Base-by-base conservation (phyloP, 1,284 basidiomycete genomes). In the Rhodofomes roseus region DNA sequence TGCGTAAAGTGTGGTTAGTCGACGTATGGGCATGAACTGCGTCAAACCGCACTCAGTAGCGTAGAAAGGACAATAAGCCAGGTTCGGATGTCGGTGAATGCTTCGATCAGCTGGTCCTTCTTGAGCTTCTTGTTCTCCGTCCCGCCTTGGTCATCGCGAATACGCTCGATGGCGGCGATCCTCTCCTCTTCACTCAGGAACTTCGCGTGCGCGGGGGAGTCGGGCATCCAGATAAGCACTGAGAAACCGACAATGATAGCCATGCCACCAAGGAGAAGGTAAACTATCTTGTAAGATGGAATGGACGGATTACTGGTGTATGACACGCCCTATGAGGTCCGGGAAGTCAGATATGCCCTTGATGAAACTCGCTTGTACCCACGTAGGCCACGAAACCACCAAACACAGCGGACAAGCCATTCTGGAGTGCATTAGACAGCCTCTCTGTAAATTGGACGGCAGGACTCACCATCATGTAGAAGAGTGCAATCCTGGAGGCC, bases 91-190 rank as follows among this genome's bases (percentile, higher is more conserved):
- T 90, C 88, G 4, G 72, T 71, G 2, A 87, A 55, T 0, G 86
- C 83, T 68, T 89, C 85, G 22, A 79, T 67, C 22, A 84, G 75
- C 67, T 89, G 86, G 5, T 81, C 76, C 64, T 75, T 81, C 75
- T 90, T 89, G 66, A 86, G 73, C 6, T 74, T 78, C 71, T 82
- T 83, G 71, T 86, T 87, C 65, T 82, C 79, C 0, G 83, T 86
- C 0, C 88, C 89, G 36, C 82, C 83, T 67, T 87, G 82, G 63
- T 88, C 85, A 62, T 86, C 79, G 25, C 85, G 80, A n/a, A 90
- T 83, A 41, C 87, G 79, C 67, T 89, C 87, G 39, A 89, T 73
- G 6, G 81, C 85, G 23, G 85, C 81, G 44, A 87, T 79, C 18
- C 84, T 77, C 65, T 90, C 87, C 63, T 86, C 81, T 57, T 74